phyloP scores from a whole-genome alignment of 2,329 filamentous ascomycete genomes.

The Dactylellina haptotyla region DNA sequence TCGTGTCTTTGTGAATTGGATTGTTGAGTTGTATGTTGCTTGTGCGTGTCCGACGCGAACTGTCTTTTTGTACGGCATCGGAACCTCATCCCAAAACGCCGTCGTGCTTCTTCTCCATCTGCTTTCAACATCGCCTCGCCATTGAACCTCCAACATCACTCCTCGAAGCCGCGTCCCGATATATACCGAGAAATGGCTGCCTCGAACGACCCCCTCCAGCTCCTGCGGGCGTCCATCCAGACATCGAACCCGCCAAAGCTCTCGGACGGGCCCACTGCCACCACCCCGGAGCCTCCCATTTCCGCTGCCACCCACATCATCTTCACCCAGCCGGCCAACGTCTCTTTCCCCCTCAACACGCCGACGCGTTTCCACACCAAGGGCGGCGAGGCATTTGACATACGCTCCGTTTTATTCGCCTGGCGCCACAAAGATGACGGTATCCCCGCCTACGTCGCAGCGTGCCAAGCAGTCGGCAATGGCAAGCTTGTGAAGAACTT shows the following conservation, averaged over 20 bases:
- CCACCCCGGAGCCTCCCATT: slow-evolving; percentile 62
- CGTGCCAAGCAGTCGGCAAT: slow-evolving; percentile 71
- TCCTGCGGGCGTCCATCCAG: slow-evolving; percentile 84
- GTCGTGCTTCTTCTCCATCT: not conserved
- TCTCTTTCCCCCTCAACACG: slow-evolving; percentile 74
- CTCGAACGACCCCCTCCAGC: slow-evolving; percentile 72
- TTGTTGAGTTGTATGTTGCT: no score
- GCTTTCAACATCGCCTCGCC: not conserved
- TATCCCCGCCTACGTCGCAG: slow-evolving; percentile 89
- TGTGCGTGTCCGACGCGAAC: slow-evolving; percentile 25
- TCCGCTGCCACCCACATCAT: slow-evolving; percentile 76
- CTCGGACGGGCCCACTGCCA: slow-evolving; percentile 74
- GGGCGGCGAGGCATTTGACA: slow-evolving; percentile 75
- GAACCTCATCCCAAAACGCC: not conserved
- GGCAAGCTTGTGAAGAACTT: slow-evolving; percentile 81
- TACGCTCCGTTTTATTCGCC: slow-evolving; percentile 95
- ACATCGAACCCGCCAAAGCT: slow-evolving; percentile 76
- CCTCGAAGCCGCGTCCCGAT: not conserved
- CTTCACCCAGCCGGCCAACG: slow-evolving; percentile 72
- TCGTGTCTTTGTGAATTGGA: no score
- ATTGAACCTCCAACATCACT: not conserved
- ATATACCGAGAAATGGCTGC: slow-evolving; percentile 20
- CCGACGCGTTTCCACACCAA: slow-evolving; percentile 89
- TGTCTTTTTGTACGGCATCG: slow-evolving; percentile 13
- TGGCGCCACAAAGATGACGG: slow-evolving; percentile 92